These are phyloP conservation scores for Pichia membranifaciens DNA, from an alignment of 805 yeast genomes.

Conservation along the genomic window DNA sequence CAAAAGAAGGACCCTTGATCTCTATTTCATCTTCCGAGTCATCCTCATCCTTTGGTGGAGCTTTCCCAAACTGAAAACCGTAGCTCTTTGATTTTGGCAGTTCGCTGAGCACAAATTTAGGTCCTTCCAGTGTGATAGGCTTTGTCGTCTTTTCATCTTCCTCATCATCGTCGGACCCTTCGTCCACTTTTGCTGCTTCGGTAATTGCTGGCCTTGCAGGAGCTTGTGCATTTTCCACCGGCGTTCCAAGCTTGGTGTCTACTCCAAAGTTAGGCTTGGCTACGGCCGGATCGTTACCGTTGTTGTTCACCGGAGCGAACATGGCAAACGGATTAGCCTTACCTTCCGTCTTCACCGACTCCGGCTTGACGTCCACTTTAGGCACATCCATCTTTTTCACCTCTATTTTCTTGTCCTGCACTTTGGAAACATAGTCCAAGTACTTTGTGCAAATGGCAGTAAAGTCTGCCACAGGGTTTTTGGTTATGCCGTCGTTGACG, in stretches of 20 bases:
- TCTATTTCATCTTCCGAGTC: conserved; percentile 58
- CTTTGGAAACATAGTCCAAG: conserved; percentile 41
- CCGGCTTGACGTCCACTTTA: conserved; percentile 20
- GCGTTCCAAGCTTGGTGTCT: too few relatives aligned
- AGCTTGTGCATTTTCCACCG: neutral
- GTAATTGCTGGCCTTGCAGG: neutral
- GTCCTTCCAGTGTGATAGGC: conserved; percentile 64
- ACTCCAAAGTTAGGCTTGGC: neutral
- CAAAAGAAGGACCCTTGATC: conserved; percentile 69
- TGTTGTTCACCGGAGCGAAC: conserved; percentile 9
- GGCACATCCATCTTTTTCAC: conserved; percentile 24
- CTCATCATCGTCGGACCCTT: conserved; percentile 22
- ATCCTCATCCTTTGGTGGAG: conserved; percentile 30
- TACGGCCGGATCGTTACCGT: too few relatives aligned
- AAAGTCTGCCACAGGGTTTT: conserved; percentile 51
- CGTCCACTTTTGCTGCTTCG: conserved; percentile 9
- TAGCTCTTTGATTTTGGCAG: conserved; percentile 46
- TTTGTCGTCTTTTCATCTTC: conserved; percentile 36
- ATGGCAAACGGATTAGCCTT: conserved; percentile 15
- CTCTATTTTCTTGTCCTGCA: conserved; percentile 26
- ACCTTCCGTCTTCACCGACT: conserved; percentile 6
- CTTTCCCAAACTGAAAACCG: conserved; percentile 42
- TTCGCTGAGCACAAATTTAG: conserved; percentile 45
- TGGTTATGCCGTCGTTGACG: conserved; percentile 35
- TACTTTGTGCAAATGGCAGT: conserved; percentile 54